These are phyloP conservation scores for Termitomyces sp. DNA, from an alignment of 768 basidiomycete genomes.

Conservation along the genomic window DNA sequence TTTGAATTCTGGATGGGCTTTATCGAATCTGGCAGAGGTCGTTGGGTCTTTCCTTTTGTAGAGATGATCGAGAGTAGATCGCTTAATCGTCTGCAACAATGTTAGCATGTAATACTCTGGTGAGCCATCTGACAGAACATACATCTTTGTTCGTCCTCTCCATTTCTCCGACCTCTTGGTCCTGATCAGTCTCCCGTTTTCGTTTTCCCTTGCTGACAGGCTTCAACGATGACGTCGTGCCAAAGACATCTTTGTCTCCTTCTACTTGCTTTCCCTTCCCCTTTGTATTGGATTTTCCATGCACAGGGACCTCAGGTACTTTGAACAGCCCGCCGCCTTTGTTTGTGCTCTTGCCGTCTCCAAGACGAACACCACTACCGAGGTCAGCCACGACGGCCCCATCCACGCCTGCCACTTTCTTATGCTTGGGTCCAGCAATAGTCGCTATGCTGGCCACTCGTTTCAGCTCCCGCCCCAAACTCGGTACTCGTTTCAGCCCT, in stretches of 20 bases:
- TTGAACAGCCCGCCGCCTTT: slow-evolving; percentile 40
- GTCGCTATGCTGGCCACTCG: slow-evolving; percentile 7
- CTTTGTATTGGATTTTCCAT: slow-evolving; percentile 22
- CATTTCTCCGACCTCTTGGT: slow-evolving; percentile 23
- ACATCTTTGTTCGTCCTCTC: slow-evolving; percentile 67
- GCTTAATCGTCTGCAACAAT: slow-evolving; percentile 40
- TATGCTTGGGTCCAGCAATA: slow-evolving; percentile 24
- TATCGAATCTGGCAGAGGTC: slow-evolving; percentile 27
- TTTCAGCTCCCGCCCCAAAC: slow-evolving; percentile 17
- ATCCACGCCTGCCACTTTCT: slow-evolving; percentile 23
- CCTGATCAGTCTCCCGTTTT: slow-evolving; percentile 20
- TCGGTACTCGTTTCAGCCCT: slow-evolving; percentile 29
- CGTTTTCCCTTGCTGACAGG: slow-evolving; percentile 25
- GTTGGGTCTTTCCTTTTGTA: slow-evolving; percentile 35
- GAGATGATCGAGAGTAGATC: slow-evolving; percentile 36
- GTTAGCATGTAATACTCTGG: neutral
- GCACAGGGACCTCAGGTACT: slow-evolving; percentile 42
- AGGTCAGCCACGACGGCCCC: slow-evolving; percentile 27
- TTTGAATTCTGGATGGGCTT: slow-evolving; percentile 49
- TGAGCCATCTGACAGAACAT: slow-evolving; percentile 14
- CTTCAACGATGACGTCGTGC: neutral
- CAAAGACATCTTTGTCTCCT: slow-evolving; percentile 32
- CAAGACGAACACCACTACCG: slow-evolving; percentile 34
- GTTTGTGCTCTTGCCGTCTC: slow-evolving; percentile 11
- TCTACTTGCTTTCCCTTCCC: slow-evolving; percentile 37